A percentile compares a stretch with the other conserved stretches of the same genome.
These are phyloP conservation scores for Fusarium gaditjirri DNA, from an alignment of 2,329 filamentous ascomycete species.

Conservation along the genomic window DNA sequence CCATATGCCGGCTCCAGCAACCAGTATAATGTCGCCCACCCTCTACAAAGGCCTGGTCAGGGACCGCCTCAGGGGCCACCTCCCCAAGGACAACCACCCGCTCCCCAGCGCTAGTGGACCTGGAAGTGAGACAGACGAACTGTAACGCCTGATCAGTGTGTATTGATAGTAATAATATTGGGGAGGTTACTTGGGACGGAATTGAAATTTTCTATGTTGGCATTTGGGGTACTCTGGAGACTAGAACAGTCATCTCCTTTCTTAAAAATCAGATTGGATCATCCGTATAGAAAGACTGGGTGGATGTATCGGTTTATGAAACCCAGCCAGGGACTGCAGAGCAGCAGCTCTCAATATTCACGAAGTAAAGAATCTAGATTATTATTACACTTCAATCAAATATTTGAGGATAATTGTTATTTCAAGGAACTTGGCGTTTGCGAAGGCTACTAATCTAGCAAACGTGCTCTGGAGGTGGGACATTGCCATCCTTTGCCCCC, in stretches of 20 bases:
- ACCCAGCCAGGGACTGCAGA: constrained; percentile 18
- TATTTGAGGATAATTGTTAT: not conserved
- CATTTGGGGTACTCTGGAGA: constrained; percentile 29
- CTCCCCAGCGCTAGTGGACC: constrained; percentile 42
- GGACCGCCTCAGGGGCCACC: constrained; percentile 28
- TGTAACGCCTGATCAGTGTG: constrained; percentile 24
- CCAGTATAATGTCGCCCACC: constrained; percentile 36
- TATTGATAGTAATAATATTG: constrained; percentile 19
- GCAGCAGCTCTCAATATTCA: constrained; percentile 36
- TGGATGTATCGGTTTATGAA: constrained; percentile 36
- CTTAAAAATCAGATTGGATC: constrained; percentile 36
- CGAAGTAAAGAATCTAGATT: constrained; percentile 45
- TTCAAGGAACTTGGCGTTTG: not conserved
- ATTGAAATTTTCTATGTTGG: constrained; percentile 27
- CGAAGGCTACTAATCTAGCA: constrained; percentile 59
- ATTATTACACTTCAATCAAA: constrained; percentile 38
- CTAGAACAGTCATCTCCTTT: constrained; percentile 17
- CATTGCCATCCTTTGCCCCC: constrained; percentile 71
- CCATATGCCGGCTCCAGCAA: constrained; percentile 32
- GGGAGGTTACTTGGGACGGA: constrained; percentile 8
- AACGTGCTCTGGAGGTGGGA: constrained; percentile 75
- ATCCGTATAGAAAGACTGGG: constrained; percentile 25
- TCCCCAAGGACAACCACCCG: constrained; percentile 44
- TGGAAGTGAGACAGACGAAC: constrained; percentile 31
- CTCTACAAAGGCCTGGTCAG: constrained; percentile 35